Evolutionary conservation across 2,329 filamentous ascomycete genomes (phyloP).

Genomic region (Hortaea sp.): DNA sequence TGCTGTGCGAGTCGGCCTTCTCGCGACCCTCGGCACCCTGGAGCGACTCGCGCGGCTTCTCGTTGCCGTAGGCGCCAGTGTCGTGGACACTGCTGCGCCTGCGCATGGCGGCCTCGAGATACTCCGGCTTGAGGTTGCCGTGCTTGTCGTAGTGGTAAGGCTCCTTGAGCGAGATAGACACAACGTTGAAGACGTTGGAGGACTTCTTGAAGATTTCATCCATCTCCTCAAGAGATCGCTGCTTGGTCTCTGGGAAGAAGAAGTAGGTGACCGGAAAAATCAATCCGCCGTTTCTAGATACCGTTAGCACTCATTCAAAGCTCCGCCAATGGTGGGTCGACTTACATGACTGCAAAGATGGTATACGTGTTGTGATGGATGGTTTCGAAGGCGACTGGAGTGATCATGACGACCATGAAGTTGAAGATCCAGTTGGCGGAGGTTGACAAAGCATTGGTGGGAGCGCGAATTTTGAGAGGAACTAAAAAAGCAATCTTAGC

Average conservation of each 20-base stretch:
- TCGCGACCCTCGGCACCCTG: background rate
- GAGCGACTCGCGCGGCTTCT: background rate
- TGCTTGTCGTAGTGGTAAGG: background rate
- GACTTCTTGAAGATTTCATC: slow-evolving; percentile 28
- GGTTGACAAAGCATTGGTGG: slow-evolving; percentile 31
- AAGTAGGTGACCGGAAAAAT: slow-evolving; percentile 40
- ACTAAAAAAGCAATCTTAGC: slow-evolving; percentile 31
- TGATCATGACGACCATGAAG: slow-evolving; percentile 48
- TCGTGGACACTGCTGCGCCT: background rate
- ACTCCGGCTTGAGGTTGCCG: background rate
- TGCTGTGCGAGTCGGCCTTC: background rate
- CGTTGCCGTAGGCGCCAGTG: background rate
- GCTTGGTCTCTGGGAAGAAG: slow-evolving; percentile 53
- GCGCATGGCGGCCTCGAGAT: background rate
- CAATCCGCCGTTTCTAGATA: slow-evolving; percentile 47
- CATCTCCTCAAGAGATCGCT: slow-evolving; percentile 57
- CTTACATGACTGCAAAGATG: slow-evolving; percentile 58
- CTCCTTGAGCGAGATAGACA: background rate
- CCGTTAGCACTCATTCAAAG: background rate
- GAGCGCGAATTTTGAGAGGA: slow-evolving; percentile 24
- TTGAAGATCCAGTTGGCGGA: slow-evolving; percentile 46
- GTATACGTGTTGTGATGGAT: slow-evolving; percentile 44
- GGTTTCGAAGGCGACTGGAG: slow-evolving; percentile 44
- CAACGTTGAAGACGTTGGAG: background rate
- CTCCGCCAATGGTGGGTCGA: slow-evolving; percentile 33